Evolutionary conservation across 129 eudicot species (phyloP).

Genomic region (Flaveria sonorensis): DNA sequence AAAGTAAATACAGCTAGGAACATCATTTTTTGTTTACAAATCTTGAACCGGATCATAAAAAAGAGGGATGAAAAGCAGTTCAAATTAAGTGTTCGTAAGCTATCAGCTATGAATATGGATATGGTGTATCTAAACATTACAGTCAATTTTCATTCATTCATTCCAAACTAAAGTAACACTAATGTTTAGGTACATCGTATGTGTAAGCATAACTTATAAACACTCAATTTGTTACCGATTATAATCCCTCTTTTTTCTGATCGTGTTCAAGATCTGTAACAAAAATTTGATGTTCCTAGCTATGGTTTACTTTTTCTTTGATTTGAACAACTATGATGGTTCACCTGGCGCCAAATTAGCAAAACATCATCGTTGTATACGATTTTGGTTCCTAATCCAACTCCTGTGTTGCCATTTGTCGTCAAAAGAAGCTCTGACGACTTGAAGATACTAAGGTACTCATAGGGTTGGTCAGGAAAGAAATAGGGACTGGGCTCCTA

Average conservation of each 20-base stretch:
- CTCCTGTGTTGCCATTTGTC: slow-evolving; percentile 27
- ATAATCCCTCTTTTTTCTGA: not conserved
- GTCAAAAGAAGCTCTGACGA: slow-evolving; percentile 76
- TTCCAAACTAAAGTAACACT: too few relatives aligned
- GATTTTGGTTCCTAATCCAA: slow-evolving; percentile 40
- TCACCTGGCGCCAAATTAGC: slow-evolving; percentile 59
- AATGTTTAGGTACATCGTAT: too few relatives aligned
- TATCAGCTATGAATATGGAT: not conserved
- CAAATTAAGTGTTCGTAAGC: not conserved
- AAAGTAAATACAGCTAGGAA: slow-evolving; percentile 17
- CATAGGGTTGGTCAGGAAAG: too few relatives aligned
- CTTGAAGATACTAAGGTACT: slow-evolving; percentile 21
- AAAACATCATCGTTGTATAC: slow-evolving; percentile 72
- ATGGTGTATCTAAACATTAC: too few relatives aligned
- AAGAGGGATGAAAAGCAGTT: not conserved
- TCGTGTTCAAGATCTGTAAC: not conserved
- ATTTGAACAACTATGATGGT: slow-evolving; percentile 62
- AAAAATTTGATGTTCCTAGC: not conserved
- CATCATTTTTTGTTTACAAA: too few relatives aligned
- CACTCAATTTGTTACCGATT: not conserved
- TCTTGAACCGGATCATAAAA: not conserved
- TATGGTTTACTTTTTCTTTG: slow-evolving; percentile 28
- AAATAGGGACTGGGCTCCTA: too few relatives aligned
- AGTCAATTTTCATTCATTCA: too few relatives aligned
- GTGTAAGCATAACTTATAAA: not conserved